Percentiles rank a stretch among this genome's conserved stretches.
Evolutionary conservation across 208 protist species (phyloP).

Genomic region (Dictyostelium gargantuum): DNA sequence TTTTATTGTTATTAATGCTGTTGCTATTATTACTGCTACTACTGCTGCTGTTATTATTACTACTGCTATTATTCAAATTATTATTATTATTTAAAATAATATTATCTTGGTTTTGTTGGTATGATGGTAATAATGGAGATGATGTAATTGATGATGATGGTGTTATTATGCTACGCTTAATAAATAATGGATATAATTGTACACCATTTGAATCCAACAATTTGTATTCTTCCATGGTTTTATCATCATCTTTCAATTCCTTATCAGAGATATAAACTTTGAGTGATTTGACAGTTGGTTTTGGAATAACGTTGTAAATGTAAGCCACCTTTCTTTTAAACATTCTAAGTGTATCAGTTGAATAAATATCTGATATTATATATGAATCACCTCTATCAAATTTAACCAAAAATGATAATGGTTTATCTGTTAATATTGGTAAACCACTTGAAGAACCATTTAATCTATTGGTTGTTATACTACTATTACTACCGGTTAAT

Average conservation of each 20-base stretch:
- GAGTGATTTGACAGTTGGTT: conserved; percentile 12
- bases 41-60: not conserved
- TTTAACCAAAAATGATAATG: conserved; percentile 13
- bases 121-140: not conserved
- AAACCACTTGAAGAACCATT: too few species aligned
- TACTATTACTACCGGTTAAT: not conserved
- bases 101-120: not conserved
- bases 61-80: not conserved
- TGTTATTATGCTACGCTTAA: not conserved
- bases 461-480: not conserved
- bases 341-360: conserved; percentile 43
- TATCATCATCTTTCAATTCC: conserved; percentile 56
- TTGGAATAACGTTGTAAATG: not conserved
- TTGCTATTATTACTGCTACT: not conserved
- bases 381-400: conserved; percentile 55
- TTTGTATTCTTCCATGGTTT: conserved; percentile 35
- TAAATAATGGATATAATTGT: conserved; percentile 33
- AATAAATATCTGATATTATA: conserved; percentile 4
- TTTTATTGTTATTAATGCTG: not conserved
- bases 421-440: too few species aligned
- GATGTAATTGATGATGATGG: not conserved
- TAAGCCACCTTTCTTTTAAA: conserved; percentile 31
- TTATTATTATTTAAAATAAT: not conserved
- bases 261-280: conserved; percentile 17
- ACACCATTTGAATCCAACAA: conserved; percentile 42